These are phyloP conservation scores for Phoma sp. DNA, from an alignment of 2,329 filamentous ascomycete genomes.

Conservation along the genomic window DNA sequence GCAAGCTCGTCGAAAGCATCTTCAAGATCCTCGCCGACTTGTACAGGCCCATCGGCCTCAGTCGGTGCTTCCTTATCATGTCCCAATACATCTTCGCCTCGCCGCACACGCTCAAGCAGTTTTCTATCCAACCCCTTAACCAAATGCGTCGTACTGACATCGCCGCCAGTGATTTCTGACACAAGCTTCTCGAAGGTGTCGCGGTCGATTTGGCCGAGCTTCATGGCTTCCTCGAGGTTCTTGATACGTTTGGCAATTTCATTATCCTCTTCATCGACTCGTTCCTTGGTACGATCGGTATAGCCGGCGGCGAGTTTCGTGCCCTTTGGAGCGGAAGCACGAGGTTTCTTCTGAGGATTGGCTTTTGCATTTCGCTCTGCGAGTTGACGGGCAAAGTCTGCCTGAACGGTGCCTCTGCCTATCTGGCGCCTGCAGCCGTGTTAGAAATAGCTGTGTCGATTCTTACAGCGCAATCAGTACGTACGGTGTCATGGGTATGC, in stretches of 20 bases:
- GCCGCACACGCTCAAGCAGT: slow-evolving; percentile 71
- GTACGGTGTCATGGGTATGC: slow-evolving; percentile 93
- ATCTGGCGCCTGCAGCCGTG: slow-evolving; percentile 66
- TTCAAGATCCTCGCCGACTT: slow-evolving; percentile 46
- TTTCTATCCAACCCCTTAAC: slow-evolving; percentile 92
- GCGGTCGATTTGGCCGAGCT: slow-evolving; percentile 82
- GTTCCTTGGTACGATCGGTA: slow-evolving; percentile 75
- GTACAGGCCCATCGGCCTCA: slow-evolving; percentile 32
- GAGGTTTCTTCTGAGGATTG: slow-evolving; percentile 72
- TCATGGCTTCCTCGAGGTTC: slow-evolving; percentile 80
- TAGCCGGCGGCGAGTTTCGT: slow-evolving; percentile 81
- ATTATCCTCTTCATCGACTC: slow-evolving; percentile 59
- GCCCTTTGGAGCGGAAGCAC: slow-evolving; percentile 81
- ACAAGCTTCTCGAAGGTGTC: slow-evolving; percentile 77
- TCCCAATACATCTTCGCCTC: slow-evolving; percentile 64
- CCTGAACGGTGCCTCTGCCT: slow-evolving; percentile 55
- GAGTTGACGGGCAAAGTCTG: slow-evolving; percentile 83
- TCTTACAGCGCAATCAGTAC: slow-evolving; percentile 38
- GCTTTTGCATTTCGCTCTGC: slow-evolving; percentile 69
- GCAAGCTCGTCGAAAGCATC: slow-evolving; percentile 60
- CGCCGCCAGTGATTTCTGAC: slow-evolving; percentile 80
- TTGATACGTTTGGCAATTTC: slow-evolving; percentile 71
- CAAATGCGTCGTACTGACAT: slow-evolving; percentile 79
- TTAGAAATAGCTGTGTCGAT: not conserved
- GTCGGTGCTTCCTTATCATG: slow-evolving; percentile 43